These are phyloP conservation scores for Panaeolus papilionaceus DNA, from an alignment of 768 basidiomycete species.

Conservation along the genomic window DNA sequence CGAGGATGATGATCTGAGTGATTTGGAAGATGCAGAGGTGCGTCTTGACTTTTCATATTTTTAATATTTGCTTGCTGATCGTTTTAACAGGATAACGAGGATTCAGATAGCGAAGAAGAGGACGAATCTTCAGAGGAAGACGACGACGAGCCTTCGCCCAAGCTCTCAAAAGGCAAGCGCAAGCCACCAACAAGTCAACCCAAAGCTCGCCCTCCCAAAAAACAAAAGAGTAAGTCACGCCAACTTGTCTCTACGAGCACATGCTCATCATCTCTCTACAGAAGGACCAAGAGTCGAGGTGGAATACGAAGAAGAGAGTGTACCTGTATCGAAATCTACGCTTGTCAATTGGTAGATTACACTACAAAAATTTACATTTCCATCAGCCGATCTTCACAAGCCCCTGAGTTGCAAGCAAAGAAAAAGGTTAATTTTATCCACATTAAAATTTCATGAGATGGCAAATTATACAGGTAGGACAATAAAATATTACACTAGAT, in stretches of 20 bases:
- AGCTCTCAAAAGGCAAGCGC: slow-evolving; percentile 68
- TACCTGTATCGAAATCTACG: slow-evolving; percentile 57
- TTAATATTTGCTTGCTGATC: slow-evolving; percentile 6
- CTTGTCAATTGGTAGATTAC: slow-evolving; percentile 57
- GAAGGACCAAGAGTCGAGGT: slow-evolving; percentile 88
- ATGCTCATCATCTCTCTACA: slow-evolving; percentile 32
- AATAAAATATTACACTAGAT: slow-evolving; percentile 15
- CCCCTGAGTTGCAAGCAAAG: background rate
- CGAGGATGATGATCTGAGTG: slow-evolving; percentile 64
- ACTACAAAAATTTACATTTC: background rate
- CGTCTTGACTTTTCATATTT: slow-evolving; percentile 43
- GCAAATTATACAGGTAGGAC: slow-evolving; percentile 4
- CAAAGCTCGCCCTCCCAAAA: slow-evolving; percentile 64
- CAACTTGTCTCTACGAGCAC: slow-evolving; percentile 3
- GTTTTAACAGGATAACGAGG: slow-evolving; percentile 40
- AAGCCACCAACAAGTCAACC: slow-evolving; percentile 57
- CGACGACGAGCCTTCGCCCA: slow-evolving; percentile 46
- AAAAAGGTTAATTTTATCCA: background rate
- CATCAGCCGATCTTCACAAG: background rate
- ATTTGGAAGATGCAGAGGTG: slow-evolving; percentile 74
- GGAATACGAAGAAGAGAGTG: slow-evolving; percentile 93
- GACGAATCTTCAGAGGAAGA: slow-evolving; percentile 34
- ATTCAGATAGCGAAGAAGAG: slow-evolving; percentile 47
- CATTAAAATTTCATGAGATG: slow-evolving; percentile 8
- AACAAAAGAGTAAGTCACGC: slow-evolving; percentile 59